Conservation (phyloP, 1,139 yeast species). For the Saccharomycopsis crataegensis region DNA sequence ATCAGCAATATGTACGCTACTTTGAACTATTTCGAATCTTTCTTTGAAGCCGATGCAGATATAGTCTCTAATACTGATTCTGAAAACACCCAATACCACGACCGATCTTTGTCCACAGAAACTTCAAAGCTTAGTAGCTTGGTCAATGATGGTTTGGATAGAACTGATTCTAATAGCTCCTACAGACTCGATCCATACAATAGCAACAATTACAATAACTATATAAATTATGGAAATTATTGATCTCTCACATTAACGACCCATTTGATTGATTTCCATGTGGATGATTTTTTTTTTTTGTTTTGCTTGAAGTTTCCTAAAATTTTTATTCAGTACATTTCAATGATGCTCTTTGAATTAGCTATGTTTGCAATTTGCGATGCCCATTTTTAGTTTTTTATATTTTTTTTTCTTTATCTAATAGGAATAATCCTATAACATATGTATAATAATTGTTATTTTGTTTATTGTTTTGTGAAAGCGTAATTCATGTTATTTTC, state of each 20-base stretch:
- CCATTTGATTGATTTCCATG: background rate
- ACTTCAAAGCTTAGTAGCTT: conserved; percentile 44
- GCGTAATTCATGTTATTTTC: too few species aligned
- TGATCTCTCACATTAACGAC: background rate
- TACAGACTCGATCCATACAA: conserved; percentile 25
- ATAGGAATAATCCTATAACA: too few species aligned
- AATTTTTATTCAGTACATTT: background rate
- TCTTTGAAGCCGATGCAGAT: conserved; percentile 15
- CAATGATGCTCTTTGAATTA: background rate
- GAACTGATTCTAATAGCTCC: conserved; percentile 69
- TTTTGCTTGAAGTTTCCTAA: background rate
- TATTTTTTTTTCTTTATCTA: background rate
- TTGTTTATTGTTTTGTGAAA: too few species aligned
- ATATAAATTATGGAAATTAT: conserved; percentile 3
- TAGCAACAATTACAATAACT: conserved; percentile 14
- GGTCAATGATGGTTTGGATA: conserved; percentile 64
- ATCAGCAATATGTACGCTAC: conserved; percentile 20
- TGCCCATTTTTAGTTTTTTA: background rate
- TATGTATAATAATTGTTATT: too few species aligned
- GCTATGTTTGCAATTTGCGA: background rate
- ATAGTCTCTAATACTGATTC: background rate
- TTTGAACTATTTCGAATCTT: conserved; percentile 19
- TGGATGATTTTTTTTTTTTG: background rate
- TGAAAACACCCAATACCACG: conserved; percentile 27
- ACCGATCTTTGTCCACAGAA: conserved; percentile 44